These are phyloP conservation scores for Aspergillus japonicus DNA, from an alignment of 2,329 filamentous ascomycete species.

Conservation along the genomic window DNA sequence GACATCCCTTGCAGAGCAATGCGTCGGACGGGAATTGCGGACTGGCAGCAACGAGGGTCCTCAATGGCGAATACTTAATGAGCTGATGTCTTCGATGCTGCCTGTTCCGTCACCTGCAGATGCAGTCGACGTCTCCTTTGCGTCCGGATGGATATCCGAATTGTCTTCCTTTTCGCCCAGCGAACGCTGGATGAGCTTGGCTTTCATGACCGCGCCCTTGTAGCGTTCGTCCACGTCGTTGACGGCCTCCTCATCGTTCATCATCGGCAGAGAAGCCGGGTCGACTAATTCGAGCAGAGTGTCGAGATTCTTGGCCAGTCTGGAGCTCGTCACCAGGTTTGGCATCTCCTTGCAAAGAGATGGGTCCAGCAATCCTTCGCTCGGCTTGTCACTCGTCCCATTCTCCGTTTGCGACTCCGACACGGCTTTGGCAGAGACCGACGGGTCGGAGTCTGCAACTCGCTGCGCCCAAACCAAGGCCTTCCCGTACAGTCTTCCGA, in stretches of 20 bases:
- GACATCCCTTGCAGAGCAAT: not conserved
- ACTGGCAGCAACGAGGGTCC: not conserved
- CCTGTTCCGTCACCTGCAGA: constrained; percentile 37
- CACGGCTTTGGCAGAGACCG: constrained; percentile 16
- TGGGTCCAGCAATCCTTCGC: constrained; percentile 26
- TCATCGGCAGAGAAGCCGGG: constrained; percentile 70
- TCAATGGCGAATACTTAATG: constrained; percentile 42
- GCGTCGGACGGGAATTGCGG: not conserved
- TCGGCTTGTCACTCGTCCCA: constrained; percentile 10
- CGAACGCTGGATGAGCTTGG: constrained; percentile 78
- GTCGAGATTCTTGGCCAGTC: constrained; percentile 74
- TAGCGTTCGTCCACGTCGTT: constrained; percentile 87
- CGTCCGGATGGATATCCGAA: constrained; percentile 26
- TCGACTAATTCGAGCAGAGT: constrained; percentile 76
- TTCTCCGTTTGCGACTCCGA: constrained; percentile 1
- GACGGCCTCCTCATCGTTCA: constrained; percentile 85
- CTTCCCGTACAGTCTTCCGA: constrained; percentile 75
- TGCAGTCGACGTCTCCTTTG: constrained; percentile 28
- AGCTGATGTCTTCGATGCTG: constrained; percentile 50
- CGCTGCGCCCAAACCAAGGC: constrained; percentile 82
- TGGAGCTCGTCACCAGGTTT: constrained; percentile 54
- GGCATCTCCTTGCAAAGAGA: constrained; percentile 44
- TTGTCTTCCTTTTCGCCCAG: constrained; percentile 48
- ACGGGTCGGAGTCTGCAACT: constrained; percentile 43
- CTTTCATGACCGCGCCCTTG: constrained; percentile 78